phyloP scores from a whole-genome alignment of 1,284 basidiomycete species.

The Naganishia liquefaciens region DNA sequence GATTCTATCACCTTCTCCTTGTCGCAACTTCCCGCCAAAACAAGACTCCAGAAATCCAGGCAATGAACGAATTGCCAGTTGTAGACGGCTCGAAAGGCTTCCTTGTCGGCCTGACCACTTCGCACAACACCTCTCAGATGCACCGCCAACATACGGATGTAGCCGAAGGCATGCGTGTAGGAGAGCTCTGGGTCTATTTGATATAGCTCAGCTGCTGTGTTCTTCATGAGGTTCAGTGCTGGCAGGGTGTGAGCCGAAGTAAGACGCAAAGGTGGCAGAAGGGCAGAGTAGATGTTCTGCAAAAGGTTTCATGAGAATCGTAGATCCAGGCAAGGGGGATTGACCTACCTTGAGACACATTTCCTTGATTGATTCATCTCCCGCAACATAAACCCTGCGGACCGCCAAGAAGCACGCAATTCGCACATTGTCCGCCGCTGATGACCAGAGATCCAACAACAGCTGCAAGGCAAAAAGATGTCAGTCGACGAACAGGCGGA shows the following conservation, averaged over 20 bases:
- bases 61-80: slow-evolving; percentile 99
- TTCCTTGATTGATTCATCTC: slow-evolving; percentile 81
- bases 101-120: slow-evolving; percentile 57
- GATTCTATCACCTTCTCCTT: slow-evolving; percentile 60
- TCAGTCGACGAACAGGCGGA: not conserved
- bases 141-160: slow-evolving; percentile 93
- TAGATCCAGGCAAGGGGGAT: slow-evolving; percentile 11
- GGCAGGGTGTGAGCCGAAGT: slow-evolving; percentile 85
- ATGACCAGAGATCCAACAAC: slow-evolving; percentile 80
- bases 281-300: slow-evolving; percentile 78
- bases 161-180: slow-evolving; percentile 95
- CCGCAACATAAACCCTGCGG: slow-evolving; percentile 73
- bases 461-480: slow-evolving; percentile 56
- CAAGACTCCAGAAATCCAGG: slow-evolving; percentile 93
- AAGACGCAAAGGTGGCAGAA: slow-evolving; percentile 73
- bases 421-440: slow-evolving; percentile 75
- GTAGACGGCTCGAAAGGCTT: slow-evolving; percentile 87
- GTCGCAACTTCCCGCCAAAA: slow-evolving; percentile 78
- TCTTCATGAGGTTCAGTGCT: slow-evolving; percentile 97
- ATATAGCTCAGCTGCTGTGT: slow-evolving; percentile 90
- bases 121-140: slow-evolving; percentile 69
- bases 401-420: slow-evolving; percentile 88
- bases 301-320: slow-evolving; percentile 14
- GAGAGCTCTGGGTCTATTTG: slow-evolving; percentile 62
- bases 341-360: slow-evolving; percentile 74